These are phyloP conservation scores for Acacia crassicarpa DNA, from an alignment of 306 rosid genomes.

Conservation along the genomic window DNA sequence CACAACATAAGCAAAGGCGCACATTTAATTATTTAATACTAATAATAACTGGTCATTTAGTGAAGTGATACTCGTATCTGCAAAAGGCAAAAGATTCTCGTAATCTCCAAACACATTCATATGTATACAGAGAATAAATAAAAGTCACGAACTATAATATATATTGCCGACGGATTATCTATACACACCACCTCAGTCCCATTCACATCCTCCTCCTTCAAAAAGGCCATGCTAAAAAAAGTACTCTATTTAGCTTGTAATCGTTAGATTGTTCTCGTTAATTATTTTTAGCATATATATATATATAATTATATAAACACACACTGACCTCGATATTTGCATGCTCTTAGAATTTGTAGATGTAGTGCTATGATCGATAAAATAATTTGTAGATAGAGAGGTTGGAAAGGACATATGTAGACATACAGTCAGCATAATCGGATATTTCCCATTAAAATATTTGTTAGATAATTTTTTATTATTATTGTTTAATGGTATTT, in stretches of 20 bases:
- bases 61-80: not conserved
- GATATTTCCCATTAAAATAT: not conserved
- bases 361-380: too few relatives aligned
- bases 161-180: not conserved
- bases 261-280: not conserved
- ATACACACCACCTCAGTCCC: too few relatives aligned
- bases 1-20: not conserved
- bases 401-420: not conserved
- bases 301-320: too few relatives aligned
- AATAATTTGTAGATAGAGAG: not conserved
- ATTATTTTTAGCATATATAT: too few relatives aligned
- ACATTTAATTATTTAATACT: not conserved
- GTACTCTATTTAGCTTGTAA: too few relatives aligned
- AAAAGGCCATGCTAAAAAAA: not conserved
- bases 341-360: too few relatives aligned
- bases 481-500: not conserved
- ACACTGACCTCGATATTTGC: too few relatives aligned
- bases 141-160: not conserved
- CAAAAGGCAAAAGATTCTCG: conserved; percentile 10
- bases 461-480: not conserved
- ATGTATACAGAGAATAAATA: not conserved
- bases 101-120: not conserved
- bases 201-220: not conserved
- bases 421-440: not conserved
- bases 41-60: not conserved